Conservation (phyloP, 1,139 yeast genomes). For the Torulaspora pretoriensis region DNA sequence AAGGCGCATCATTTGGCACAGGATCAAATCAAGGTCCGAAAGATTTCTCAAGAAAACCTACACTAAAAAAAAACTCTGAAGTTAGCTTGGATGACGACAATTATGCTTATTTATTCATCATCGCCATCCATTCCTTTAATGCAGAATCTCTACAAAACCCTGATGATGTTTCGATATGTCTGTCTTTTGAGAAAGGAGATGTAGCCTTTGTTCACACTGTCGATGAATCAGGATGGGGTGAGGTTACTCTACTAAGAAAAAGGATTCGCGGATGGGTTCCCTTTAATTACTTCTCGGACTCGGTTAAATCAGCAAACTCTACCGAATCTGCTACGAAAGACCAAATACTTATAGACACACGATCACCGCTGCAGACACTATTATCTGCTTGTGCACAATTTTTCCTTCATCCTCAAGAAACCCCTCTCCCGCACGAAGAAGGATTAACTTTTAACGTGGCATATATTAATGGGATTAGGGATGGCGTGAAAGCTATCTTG, state of each 20-base stretch:
- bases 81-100: constrained; percentile 28
- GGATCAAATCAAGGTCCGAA: not conserved
- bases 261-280: constrained; percentile 95
- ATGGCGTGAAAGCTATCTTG: constrained; percentile 74
- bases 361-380: constrained; percentile 54
- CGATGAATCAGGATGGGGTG: constrained; percentile 97
- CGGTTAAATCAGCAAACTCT: constrained; percentile 36
- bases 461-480: constrained; percentile 59
- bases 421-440: constrained; percentile 24
- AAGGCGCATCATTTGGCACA: constrained; percentile 1
- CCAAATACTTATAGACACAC: constrained; percentile 38
- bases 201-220: constrained; percentile 83
- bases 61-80: constrained; percentile 21
- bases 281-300: constrained; percentile 79
- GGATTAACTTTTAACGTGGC: constrained; percentile 32
- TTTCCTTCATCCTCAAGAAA: constrained; percentile 62
- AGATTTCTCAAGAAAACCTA: constrained; percentile 12
- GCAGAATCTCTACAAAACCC: constrained; percentile 60
- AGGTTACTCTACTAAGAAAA: constrained; percentile 71
- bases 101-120: constrained; percentile 37
- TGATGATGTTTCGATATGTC: constrained; percentile 71
- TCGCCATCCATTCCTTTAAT: constrained; percentile 76
- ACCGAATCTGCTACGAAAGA: constrained; percentile 24
- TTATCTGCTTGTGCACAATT: constrained; percentile 74
- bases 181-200: constrained; percentile 76